Percentiles rank a stretch among this genome's conserved stretches.
phyloP scores from a whole-genome alignment of 495 filamentous ascomycete species.

The Neurospora sp. region DNA sequence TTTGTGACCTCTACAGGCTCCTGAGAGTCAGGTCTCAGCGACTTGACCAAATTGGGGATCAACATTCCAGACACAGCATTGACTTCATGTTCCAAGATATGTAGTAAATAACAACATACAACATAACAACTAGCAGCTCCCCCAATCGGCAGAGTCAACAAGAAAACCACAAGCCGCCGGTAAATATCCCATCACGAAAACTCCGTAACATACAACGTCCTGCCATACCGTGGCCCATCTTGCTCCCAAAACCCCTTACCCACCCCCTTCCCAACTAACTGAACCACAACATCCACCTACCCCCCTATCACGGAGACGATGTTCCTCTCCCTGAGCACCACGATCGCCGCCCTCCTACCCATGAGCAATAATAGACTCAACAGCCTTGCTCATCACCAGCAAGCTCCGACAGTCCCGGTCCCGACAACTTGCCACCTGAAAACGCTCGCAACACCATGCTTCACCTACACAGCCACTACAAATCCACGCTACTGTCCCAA shows the following conservation, averaged over 20 bases:
- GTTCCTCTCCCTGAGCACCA: not conserved
- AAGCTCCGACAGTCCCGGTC: not conserved
- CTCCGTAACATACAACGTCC: not conserved
- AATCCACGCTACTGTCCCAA: not conserved
- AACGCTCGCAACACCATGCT: not conserved
- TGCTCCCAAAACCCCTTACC: not conserved
- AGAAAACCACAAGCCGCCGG: fast-evolving
- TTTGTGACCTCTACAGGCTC: not conserved
- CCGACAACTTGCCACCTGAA: not conserved
- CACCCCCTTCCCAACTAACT: not conserved
- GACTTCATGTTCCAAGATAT: not conserved
- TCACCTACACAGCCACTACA: not conserved
- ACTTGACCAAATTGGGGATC: not conserved
- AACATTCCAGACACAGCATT: not conserved
- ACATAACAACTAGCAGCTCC: not conserved
- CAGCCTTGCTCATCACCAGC: too few species aligned
- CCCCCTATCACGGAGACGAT: not conserved
- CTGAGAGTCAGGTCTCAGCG: not conserved
- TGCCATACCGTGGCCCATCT: not conserved
- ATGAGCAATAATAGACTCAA: not conserved
- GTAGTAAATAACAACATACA: not conserved
- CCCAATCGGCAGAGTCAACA: not conserved
- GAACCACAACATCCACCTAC: not conserved
- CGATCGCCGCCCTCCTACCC: not conserved
- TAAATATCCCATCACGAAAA: not conserved